These are phyloP conservation scores for Seminavis robusta DNA, from an alignment of 108 stramenopile species.

Conservation along the genomic window DNA sequence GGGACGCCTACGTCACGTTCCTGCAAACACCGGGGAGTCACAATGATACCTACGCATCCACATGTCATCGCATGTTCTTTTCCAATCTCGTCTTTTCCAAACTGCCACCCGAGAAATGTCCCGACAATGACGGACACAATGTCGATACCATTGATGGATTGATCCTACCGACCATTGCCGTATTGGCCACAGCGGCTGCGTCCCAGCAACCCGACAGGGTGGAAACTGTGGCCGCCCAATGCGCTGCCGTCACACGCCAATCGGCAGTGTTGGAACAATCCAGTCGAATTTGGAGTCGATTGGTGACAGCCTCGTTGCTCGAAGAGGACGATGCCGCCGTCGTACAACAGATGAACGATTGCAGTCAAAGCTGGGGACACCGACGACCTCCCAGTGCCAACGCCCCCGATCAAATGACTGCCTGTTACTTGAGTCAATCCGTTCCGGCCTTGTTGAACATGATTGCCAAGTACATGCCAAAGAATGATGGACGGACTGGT, in stretches of 20 bases:
- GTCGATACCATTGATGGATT: slow-evolving; percentile 87
- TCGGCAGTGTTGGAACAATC: slow-evolving; percentile 38
- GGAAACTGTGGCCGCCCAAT: slow-evolving; percentile 33
- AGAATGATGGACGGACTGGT: slow-evolving; percentile 12
- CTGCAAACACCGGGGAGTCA: slow-evolving; percentile 83
- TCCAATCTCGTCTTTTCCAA: slow-evolving; percentile 60
- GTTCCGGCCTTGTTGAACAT: slow-evolving; percentile 67
- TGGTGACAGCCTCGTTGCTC: slow-evolving; percentile 30
- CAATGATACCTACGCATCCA: slow-evolving; percentile 87
- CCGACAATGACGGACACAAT: slow-evolving; percentile 90
- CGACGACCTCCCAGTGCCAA: slow-evolving; percentile 14
- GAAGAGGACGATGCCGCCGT: slow-evolving; percentile 22
- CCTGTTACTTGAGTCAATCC: slow-evolving; percentile 74
- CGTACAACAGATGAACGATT: slow-evolving; percentile 16
- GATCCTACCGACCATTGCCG: slow-evolving; percentile 65
- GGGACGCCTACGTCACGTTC: slow-evolving; percentile 73
- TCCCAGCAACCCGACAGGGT: slow-evolving; percentile 8
- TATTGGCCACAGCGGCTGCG: slow-evolving; percentile 36
- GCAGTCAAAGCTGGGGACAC: no score
- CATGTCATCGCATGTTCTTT: slow-evolving; percentile 94
- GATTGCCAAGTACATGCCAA: slow-evolving; percentile 57
- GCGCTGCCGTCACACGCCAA: slow-evolving; percentile 53
- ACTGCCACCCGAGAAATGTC: slow-evolving; percentile 62
- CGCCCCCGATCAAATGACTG: slow-evolving; percentile 28
- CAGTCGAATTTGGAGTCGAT: slow-evolving; percentile 37